Conservation (phyloP, 441 rosid species). For the Monsonia emarginata region DNA sequence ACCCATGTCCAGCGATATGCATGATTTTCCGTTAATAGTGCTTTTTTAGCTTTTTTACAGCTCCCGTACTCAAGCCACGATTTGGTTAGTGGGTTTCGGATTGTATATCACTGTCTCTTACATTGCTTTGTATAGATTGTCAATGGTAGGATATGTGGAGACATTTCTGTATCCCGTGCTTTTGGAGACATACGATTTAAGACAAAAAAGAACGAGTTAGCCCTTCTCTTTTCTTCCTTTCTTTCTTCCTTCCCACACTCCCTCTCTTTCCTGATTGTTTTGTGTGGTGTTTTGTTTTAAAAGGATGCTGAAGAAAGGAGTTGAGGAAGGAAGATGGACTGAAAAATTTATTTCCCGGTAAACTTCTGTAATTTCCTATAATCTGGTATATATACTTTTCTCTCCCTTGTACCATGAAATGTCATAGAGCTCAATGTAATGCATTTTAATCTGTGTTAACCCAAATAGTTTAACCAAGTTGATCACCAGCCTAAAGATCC, state of each 20-base stretch:
- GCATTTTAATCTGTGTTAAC: neutral
- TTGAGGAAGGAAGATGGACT: conserved; percentile 71
- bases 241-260: neutral
- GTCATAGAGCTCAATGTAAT: neutral
- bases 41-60: neutral
- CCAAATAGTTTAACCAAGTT: neutral
- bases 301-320: conserved; percentile 87
- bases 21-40: neutral
- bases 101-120: neutral
- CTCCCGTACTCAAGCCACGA: neutral
- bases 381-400: neutral
- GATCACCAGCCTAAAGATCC: no score
- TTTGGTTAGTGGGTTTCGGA: neutral
- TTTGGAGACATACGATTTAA: conserved; percentile 85
- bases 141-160: conserved; percentile 91
- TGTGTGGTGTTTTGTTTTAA: conserved; percentile 13
- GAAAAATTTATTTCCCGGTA: conserved; percentile 80
- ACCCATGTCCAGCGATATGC: neutral
- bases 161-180: conserved; percentile 88
- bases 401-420: neutral
- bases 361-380: neutral
- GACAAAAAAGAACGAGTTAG: conserved; percentile 73
- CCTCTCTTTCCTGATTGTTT: neutral
- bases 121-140: conserved; percentile 32
- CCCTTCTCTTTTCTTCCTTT: conserved; percentile 18